A percentile compares a stretch with the other conserved stretches of the same genome.
Conservation (phyloP, 768 basidiomycete species). For the Aureoboletus auriporus region DNA sequence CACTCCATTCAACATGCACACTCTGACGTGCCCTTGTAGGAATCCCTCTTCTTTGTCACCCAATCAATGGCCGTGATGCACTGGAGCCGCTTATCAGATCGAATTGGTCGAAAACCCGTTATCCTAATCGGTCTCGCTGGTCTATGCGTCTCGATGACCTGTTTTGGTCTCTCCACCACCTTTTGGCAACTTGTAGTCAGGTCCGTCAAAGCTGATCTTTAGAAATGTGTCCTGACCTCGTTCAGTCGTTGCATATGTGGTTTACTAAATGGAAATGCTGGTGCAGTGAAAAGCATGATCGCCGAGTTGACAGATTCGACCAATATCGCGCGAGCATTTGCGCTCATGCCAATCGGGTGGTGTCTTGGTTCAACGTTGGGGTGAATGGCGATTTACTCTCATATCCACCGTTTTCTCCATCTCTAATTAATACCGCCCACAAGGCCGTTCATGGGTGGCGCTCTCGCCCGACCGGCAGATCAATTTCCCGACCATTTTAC, state of each 20-base stretch:
- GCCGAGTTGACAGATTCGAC: conserved; percentile 56
- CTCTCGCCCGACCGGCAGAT: conserved; percentile 49
- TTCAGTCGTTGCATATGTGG: conserved; percentile 28
- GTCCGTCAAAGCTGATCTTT: conserved; percentile 10
- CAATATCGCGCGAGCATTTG: conserved; percentile 26
- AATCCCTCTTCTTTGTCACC: conserved; percentile 75
- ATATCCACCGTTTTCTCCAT: neutral
- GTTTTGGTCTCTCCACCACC: conserved; percentile 65
- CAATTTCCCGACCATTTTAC: conserved; percentile 46
- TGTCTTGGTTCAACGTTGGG: conserved; percentile 32
- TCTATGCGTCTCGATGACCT: conserved; percentile 61
- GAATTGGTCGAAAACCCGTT: conserved; percentile 69
- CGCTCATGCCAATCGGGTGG: conserved; percentile 30
- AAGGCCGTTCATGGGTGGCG: conserved; percentile 47
- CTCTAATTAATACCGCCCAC: neutral
- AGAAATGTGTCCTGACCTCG: neutral
- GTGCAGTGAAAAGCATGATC: conserved; percentile 58
- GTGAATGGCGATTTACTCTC: conserved; percentile 17
- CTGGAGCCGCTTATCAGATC: conserved; percentile 70
- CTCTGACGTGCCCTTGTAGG: conserved; percentile 33
- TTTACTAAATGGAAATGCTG: conserved; percentile 32
- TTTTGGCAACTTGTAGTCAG: conserved; percentile 57
- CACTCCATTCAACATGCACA: neutral
- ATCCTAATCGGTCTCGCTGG: conserved; percentile 62
- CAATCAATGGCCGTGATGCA: conserved; percentile 67